phyloP scores from a whole-genome alignment of 306 rosid genomes.

The Fragaria vesca region DNA sequence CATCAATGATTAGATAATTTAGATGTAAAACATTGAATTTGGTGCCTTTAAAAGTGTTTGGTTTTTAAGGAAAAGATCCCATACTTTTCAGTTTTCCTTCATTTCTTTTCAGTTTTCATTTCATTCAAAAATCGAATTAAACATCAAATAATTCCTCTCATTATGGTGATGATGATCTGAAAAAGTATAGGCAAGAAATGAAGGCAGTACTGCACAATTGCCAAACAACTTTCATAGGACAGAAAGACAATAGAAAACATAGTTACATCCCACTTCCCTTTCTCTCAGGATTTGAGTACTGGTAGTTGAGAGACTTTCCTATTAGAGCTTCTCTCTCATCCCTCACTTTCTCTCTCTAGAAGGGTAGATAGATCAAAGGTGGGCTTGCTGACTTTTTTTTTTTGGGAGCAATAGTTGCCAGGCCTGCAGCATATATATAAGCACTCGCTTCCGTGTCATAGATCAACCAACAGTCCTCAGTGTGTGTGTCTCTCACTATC shows the following conservation, averaged over 20 bases:
- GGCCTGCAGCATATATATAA: constrained; percentile 2
- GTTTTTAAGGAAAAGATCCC: background rate
- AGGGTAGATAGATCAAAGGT: constrained; percentile 12
- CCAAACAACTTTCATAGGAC: background rate
- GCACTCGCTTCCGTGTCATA: background rate
- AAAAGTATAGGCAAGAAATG: background rate
- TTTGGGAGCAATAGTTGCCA: background rate
- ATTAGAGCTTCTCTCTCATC: background rate
- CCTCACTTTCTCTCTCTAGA: constrained; percentile 13
- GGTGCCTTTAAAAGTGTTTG: background rate
- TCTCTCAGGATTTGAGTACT: background rate
- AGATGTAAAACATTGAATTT: background rate
- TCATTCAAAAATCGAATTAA: background rate
- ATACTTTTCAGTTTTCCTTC: background rate
- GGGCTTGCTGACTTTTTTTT: background rate
- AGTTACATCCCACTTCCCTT: background rate
- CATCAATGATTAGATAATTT: background rate
- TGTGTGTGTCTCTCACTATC: background rate
- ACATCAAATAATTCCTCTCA: background rate
- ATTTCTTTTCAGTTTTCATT: background rate
- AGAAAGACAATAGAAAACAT: background rate
- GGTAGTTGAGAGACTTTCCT: constrained; percentile 15
- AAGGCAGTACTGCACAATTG: background rate
- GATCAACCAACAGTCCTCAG: constrained; percentile 13
- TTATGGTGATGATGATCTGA: background rate